Conservation (phyloP, 83 land plant genomes). For the Diphasiastrum complanatum region DNA sequence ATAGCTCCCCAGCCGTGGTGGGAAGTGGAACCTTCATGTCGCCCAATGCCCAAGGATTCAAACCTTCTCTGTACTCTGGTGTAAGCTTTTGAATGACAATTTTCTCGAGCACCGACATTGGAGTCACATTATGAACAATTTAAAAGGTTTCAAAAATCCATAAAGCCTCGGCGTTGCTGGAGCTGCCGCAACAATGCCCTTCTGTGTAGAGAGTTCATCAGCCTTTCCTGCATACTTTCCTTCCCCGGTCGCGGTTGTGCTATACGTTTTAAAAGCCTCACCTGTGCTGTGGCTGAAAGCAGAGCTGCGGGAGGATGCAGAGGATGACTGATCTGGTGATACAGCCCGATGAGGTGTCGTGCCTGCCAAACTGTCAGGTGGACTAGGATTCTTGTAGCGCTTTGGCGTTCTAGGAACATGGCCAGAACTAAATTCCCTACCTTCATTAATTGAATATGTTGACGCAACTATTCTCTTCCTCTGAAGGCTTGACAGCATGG, state of each 20-base stretch:
- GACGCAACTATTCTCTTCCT: not conserved
- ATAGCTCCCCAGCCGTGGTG: slow-evolving; percentile 48
- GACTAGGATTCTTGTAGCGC: not conserved
- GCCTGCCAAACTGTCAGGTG: not conserved
- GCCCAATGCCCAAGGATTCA: slow-evolving; percentile 24
- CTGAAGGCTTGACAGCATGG: not conserved
- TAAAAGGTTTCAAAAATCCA: slow-evolving; percentile 44
- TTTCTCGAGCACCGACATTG: slow-evolving; percentile 42
- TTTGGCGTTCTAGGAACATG: not conserved
- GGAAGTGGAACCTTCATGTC: slow-evolving; percentile 37
- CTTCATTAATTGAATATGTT: no score
- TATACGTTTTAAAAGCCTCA: not conserved
- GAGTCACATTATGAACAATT: slow-evolving; percentile 37
- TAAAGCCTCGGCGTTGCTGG: slow-evolving; percentile 46
- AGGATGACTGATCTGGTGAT: no score
- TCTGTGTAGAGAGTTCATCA: slow-evolving; percentile 17
- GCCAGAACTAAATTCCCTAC: not conserved
- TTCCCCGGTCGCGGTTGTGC: slow-evolving; percentile 1
- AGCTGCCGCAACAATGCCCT: slow-evolving; percentile 51
- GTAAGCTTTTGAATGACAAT: slow-evolving; percentile 47
- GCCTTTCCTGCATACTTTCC: not conserved
- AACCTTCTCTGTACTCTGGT: slow-evolving; percentile 53
- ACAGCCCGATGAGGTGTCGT: not conserved
- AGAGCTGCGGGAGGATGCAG: no score
- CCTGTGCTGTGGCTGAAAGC: not conserved